Evolutionary conservation across 2,329 filamentous ascomycete species (phyloP).

Genomic region (Lachnellula cervina): DNA sequence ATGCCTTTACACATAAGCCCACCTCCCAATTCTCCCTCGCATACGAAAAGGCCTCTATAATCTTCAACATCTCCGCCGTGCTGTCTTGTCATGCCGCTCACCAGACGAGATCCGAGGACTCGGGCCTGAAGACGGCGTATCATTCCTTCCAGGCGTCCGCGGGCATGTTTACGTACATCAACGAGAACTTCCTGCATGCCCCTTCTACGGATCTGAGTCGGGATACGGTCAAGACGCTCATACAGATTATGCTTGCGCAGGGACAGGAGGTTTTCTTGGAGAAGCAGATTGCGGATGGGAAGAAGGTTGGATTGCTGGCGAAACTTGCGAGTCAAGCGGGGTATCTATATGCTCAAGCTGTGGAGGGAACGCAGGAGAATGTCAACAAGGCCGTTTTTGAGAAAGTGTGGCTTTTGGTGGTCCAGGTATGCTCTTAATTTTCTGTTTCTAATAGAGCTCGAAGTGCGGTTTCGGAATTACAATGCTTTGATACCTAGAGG

Average conservation of each 20-base stretch:
- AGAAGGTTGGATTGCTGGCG: conserved; percentile 86
- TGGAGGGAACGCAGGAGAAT: conserved; percentile 89
- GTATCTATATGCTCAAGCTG: conserved; percentile 80
- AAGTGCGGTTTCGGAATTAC: conserved; percentile 12
- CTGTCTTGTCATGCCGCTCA: conserved; percentile 91
- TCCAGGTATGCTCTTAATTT: conserved; percentile 54
- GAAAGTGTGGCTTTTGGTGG: conserved; percentile 82
- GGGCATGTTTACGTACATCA: conserved; percentile 99
- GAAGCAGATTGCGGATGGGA: conserved; percentile 88
- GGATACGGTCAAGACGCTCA: conserved; percentile 92
- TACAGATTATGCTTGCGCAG: conserved; percentile 88
- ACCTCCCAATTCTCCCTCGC: conserved; percentile 94
- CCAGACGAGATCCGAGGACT: conserved; percentile 87
- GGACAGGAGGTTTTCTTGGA: conserved; percentile 97
- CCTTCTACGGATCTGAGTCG: conserved; percentile 93
- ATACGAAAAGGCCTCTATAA: conserved; percentile 97
- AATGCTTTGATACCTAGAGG: not conserved
- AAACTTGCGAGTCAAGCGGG: conserved; percentile 90
- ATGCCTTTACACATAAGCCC: conserved; percentile 98
- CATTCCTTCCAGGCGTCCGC: conserved; percentile 97
- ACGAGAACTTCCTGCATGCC: conserved; percentile 97
- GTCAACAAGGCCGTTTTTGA: conserved; percentile 89
- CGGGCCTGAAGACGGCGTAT: conserved; percentile 91
- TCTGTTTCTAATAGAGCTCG: not conserved
- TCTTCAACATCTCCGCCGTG: conserved; percentile 98